These are phyloP conservation scores for Chrysosporium queenslandicum DNA, from an alignment of 2,329 filamentous ascomycete species.

Conservation along the genomic window DNA sequence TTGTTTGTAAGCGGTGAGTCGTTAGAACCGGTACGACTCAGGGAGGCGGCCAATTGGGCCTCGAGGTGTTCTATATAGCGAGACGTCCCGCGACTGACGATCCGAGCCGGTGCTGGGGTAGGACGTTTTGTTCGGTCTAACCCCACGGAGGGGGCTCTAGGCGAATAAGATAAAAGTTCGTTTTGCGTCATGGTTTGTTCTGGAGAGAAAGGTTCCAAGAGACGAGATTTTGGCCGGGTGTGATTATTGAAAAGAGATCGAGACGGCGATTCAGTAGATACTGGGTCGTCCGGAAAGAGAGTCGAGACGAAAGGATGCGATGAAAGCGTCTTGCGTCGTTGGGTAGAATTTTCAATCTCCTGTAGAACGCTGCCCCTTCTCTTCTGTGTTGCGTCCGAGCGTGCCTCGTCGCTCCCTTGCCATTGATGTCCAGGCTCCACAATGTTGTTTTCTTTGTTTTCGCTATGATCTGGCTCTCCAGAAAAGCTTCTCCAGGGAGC, in stretches of 20 bases:
- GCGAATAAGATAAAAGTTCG: constrained; percentile 1
- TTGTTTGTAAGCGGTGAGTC: constrained; percentile 33
- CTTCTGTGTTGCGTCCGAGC: constrained; percentile 9
- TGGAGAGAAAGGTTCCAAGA: constrained; percentile 7
- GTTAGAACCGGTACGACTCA: constrained; percentile 31
- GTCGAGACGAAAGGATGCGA: constrained; percentile 17
- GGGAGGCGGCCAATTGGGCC: constrained; percentile 34
- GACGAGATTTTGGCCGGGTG: neutral
- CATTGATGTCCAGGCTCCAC: neutral
- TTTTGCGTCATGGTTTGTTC: constrained; percentile 6
- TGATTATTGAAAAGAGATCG: neutral
- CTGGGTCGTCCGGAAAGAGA: constrained; percentile 16
- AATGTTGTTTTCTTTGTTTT: constrained; percentile 18
- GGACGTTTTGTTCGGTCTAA: constrained; percentile 21
- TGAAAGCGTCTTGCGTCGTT: constrained; percentile 17
- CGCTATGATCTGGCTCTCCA: constrained; percentile 16
- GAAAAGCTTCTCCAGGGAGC: constrained; percentile 19
- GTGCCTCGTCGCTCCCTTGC: neutral
- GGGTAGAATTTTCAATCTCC: constrained; percentile 25
- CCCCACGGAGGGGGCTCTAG: neutral
- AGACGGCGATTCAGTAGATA: neutral
- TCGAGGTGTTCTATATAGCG: constrained; percentile 44
- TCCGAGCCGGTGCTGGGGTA: constrained; percentile 15
- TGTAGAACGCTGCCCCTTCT: constrained; percentile 24
- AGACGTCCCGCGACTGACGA: constrained; percentile 32